These are phyloP conservation scores for Themeda triandra DNA, from an alignment of 176 grass and related monocot species.

Conservation along the genomic window DNA sequence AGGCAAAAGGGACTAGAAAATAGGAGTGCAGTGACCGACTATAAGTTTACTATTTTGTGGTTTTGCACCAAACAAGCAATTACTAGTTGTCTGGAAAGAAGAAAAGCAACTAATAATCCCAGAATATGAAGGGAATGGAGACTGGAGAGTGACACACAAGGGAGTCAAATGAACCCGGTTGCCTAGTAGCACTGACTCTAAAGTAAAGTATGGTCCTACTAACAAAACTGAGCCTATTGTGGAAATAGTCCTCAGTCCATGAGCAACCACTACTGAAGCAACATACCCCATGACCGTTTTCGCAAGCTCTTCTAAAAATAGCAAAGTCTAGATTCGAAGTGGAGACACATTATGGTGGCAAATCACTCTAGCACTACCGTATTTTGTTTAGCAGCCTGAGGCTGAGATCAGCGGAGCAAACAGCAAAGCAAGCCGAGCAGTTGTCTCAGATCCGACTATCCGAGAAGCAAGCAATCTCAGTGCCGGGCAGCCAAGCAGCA, in stretches of 20 bases:
- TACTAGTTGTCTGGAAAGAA: slow-evolving; percentile 3
- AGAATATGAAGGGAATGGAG: slow-evolving; percentile 3
- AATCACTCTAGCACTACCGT: slow-evolving; percentile 16
- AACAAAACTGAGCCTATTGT: slow-evolving; percentile 2
- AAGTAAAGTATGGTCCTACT: too few species aligned
- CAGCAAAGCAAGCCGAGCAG: not conserved
- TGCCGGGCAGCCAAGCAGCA: not conserved
- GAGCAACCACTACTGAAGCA: slow-evolving; percentile 14
- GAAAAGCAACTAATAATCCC: slow-evolving; percentile 18
- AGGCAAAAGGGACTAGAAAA: not conserved
- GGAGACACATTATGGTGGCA: slow-evolving; percentile 11
- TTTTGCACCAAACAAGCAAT: slow-evolving; percentile 8
- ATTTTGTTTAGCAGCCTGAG: not conserved
- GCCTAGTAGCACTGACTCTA: too few species aligned
- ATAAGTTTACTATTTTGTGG: slow-evolving; percentile 6
- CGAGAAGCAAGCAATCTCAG: not conserved
- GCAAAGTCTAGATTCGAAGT: slow-evolving; percentile 26
- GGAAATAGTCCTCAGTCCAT: not conserved
- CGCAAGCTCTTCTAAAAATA: slow-evolving; percentile 37
- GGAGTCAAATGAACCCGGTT: slow-evolving; percentile 18
- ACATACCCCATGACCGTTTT: slow-evolving; percentile 9
- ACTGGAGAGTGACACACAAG: slow-evolving; percentile 6
- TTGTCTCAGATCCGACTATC: slow-evolving; percentile 36
- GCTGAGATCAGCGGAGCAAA: slow-evolving; percentile 10
- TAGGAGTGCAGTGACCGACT: slow-evolving; percentile 1